A percentile compares a stretch with the other conserved stretches of the same genome.
phyloP scores from a whole-genome alignment of 192 early-diverging fungal genomes.

The Hyaloraphidium curvatum region DNA sequence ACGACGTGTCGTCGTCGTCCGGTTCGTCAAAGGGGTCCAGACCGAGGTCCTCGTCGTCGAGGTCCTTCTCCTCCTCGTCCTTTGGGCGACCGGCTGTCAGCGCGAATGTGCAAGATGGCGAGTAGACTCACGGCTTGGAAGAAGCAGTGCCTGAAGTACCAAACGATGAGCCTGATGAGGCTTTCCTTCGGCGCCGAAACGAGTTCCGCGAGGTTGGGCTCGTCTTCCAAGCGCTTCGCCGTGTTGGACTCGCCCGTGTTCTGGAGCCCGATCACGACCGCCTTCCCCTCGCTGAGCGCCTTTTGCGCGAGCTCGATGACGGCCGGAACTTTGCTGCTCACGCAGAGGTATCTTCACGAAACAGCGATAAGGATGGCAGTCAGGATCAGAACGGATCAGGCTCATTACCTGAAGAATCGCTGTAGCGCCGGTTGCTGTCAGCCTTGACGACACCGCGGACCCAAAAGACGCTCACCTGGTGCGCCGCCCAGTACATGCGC shows the following conservation, averaged over 20 bases:
- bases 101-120: too few relatives aligned
- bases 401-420: constrained; percentile 1
- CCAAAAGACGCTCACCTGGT: not conserved
- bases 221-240: not conserved
- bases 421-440: not conserved
- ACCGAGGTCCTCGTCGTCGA: too few relatives aligned
- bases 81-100: too few relatives aligned
- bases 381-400: too few relatives aligned
- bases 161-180: too few relatives aligned
- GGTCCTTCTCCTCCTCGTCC: too few relatives aligned
- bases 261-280: not conserved
- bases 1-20: too few relatives aligned
- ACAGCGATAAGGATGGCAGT: too few relatives aligned
- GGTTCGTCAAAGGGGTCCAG: too few relatives aligned
- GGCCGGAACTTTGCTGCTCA: not conserved
- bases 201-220: too few relatives aligned
- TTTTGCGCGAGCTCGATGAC: not conserved
- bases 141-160: too few relatives aligned
- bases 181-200: not conserved
- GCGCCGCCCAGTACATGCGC: not conserved
- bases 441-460: not conserved
- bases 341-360: not conserved
- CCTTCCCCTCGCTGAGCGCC: not conserved
- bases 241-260: not conserved
- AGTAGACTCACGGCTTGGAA: too few relatives aligned